Base-by-base conservation (phyloP, 176 grass and related monocot genomes). In the Avena atlantica region DNA sequence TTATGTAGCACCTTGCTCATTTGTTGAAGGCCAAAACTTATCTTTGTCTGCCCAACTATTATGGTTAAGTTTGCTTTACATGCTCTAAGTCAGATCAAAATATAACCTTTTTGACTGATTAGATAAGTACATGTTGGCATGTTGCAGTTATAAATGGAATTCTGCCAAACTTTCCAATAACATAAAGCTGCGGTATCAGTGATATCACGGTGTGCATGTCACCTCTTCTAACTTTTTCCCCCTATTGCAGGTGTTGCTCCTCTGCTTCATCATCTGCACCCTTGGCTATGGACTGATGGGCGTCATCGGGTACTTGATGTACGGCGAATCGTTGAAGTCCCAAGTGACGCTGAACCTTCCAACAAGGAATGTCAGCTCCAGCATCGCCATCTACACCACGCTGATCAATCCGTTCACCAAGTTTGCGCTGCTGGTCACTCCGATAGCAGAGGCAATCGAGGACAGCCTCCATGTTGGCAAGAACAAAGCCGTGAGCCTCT, bases 301-400 rank as follows among this genome's bases (percentile, higher is more conserved):
- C 11, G 34, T 89, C 40, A 52, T 95, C 2, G 95, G 95, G 82
- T 98, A 98, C 88, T 76, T 93, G 76, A 98, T 98, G 95, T 98
- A 89, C 29, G 95, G 95, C 2, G 19, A 87, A 42, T 87, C 90
- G 6, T 36, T 95, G 24, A 70, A 78, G 36, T 98, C 95, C 20
- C 95, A 98, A 25, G 90, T 98, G 60, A 98, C 93, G 10, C 81
- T 98, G 1, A 95, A 98, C 74, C 93, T 98, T 16, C 90, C 91
- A 24, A 61, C 90, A 4, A 83, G 82, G 25, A 87, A 78, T 14
- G 2, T 92, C 4, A 87, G 80, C 77, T 90, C 95, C 51, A 90
- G 85, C 25, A 49, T 98, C 20, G 95, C 95, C 4, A 95, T 93
- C 69, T 98, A 95, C 91, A 93, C 91, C 1, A 95, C 95, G 23